Base-by-base conservation (phyloP, 2,329 filamentous ascomycete species). In the Cyclaneusma minus region DNA sequence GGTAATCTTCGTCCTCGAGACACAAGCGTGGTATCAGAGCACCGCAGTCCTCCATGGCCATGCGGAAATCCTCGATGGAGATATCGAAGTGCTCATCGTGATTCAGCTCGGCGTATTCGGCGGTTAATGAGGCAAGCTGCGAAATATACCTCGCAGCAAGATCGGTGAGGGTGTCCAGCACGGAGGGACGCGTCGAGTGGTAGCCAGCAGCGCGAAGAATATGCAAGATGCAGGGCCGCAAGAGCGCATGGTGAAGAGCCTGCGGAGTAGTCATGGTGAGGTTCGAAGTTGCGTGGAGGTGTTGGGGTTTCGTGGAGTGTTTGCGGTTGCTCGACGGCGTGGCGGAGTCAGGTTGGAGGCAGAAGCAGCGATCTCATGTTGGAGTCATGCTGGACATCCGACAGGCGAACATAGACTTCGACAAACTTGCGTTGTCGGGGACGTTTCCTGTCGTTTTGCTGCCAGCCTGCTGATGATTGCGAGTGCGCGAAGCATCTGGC, bases 201-300 rank as follows among this genome's bases (percentile, higher is more conserved):
- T 91, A 95, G 47, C 87, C 87, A 13, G 83, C 77, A 16, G 85
- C 82, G 45, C 87, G 83, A 27, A 95, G 71, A 43, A 92, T 87
- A 53, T 94, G 84, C 31, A 95, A 70, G 33, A 94, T 70, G 24
- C 76, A 75, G 2, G 87, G 87, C 21, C 84, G 82, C 30, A 95
- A 64, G 36, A 93, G 74, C 33, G 80, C 76, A 52, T 82, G 76
- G 55, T 77, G 67, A 25, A 79, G 58, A 34, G 58, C 52, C 29
- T 54, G 49, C 23, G 55, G 51, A 10, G 57, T 53, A 50, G 60
- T 62, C 44, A 37, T 54, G 38, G 22, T 35, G 32, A 23, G 15
- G 25, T 16, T n/a, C 4, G 11, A 24, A 13, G 6, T 12, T 13
- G n/a, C 22, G 22, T 13, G 22, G n/a, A n/a, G n/a, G n/a, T n/a